Conservation (phyloP, 1,139 yeast species). For the Saccharomycopsis phalli region DNA sequence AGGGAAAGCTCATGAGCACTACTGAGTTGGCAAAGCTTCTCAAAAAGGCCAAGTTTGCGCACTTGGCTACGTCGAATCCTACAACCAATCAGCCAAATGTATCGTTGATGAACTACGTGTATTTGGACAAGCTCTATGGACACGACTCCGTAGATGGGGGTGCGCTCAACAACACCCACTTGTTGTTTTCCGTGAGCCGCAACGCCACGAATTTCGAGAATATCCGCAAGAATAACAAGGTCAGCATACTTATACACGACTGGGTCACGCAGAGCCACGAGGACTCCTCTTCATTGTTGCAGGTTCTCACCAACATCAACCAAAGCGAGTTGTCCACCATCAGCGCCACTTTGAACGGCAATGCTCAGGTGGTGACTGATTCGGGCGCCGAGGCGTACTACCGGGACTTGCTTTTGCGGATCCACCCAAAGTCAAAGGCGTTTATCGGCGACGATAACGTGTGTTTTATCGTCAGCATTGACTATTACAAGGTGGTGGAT, state of each 20-base stretch:
- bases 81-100: slow-evolving; percentile 64
- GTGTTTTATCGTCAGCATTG: slow-evolving; percentile 54
- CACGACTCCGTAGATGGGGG: slow-evolving; percentile 29
- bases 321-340: slow-evolving; percentile 68
- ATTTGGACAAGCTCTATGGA: slow-evolving; percentile 35
- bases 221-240: slow-evolving; percentile 58
- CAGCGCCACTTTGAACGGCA: slow-evolving; percentile 71
- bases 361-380: slow-evolving; percentile 46
- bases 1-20: no score
- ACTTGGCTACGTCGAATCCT: slow-evolving; percentile 64
- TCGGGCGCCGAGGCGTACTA: slow-evolving; percentile 42
- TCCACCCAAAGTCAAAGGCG: slow-evolving; percentile 43
- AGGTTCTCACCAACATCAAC: slow-evolving; percentile 61
- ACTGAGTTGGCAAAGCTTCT: slow-evolving; percentile 43
- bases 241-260: slow-evolving; percentile 76
- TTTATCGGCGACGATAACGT: slow-evolving; percentile 60
- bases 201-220: slow-evolving; percentile 65
- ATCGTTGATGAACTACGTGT: slow-evolving; percentile 81
- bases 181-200: slow-evolving; percentile 62
- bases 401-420: slow-evolving; percentile 47
- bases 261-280: slow-evolving; percentile 47
- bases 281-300: slow-evolving; percentile 37
- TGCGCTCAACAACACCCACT: slow-evolving; percentile 32
- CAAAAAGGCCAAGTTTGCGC: slow-evolving; percentile 58
- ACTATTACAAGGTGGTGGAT: slow-evolving; percentile 73